These are phyloP conservation scores for Pneumocystis jirovecii DNA, from an alignment of 1,139 yeast species.

Conservation along the genomic window DNA sequence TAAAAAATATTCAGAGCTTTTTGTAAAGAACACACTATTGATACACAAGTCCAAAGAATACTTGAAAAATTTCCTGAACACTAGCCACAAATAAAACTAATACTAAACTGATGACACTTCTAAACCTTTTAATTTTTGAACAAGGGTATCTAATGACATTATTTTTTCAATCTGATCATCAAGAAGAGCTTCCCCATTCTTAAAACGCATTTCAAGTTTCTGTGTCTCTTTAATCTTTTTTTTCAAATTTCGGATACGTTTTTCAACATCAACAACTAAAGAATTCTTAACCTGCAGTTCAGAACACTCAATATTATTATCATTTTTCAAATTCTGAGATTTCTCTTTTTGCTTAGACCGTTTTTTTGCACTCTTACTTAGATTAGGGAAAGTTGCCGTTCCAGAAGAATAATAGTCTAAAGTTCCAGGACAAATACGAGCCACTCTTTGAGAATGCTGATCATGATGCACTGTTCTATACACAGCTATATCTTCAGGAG, in stretches of 20 bases:
- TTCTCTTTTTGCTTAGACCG: not conserved
- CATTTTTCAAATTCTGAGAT: not conserved
- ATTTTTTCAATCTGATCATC: not conserved
- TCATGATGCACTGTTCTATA: not conserved
- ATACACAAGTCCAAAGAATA: not conserved
- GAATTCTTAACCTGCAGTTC: not conserved
- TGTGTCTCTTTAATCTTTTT: not conserved
- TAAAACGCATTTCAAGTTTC: not conserved
- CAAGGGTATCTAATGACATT: not conserved
- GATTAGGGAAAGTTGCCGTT: not conserved
- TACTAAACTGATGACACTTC: not conserved
- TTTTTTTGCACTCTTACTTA: not conserved
- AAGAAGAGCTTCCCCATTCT: not conserved
- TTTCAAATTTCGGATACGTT: not conserved
- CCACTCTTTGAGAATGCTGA: not conserved
- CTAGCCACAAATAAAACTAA: not conserved
- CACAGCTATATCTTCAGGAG: not conserved
- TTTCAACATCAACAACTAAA: not conserved
- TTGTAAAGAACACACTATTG: not conserved
- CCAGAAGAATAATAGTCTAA: not conserved
- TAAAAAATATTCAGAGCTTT: not conserved
- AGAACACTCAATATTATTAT: not conserved
- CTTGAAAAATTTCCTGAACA: not conserved
- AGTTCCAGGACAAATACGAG: not conserved
- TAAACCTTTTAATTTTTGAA: not conserved